Evolutionary conservation across 2,329 filamentous ascomycete species (phyloP).

Genomic region (Cladosporium colombiae): DNA sequence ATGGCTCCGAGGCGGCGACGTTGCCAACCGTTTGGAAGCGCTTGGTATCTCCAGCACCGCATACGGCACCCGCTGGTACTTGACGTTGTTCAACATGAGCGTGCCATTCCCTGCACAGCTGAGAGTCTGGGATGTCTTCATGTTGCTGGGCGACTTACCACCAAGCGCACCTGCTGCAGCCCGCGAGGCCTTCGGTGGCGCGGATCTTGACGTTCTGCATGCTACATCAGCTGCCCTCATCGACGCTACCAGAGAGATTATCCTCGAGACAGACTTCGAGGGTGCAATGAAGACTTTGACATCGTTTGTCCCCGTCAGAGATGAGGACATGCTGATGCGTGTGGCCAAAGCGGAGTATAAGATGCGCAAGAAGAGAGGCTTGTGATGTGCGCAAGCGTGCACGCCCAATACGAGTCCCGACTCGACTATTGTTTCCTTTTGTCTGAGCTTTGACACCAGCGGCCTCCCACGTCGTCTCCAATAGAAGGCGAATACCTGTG

Average conservation of each 20-base stretch:
- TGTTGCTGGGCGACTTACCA: slow-evolving; percentile 74
- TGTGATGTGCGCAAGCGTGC: background rate
- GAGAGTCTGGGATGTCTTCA: slow-evolving; percentile 96
- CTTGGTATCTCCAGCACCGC: slow-evolving; percentile 81
- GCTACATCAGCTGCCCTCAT: slow-evolving; percentile 87
- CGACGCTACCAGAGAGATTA: slow-evolving; percentile 82
- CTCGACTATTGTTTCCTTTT: slow-evolving; percentile 1
- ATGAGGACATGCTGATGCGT: slow-evolving; percentile 90
- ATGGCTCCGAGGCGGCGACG: slow-evolving; percentile 77
- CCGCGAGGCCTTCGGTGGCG: slow-evolving; percentile 48
- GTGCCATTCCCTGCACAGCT: slow-evolving; percentile 93
- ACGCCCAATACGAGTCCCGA: background rate
- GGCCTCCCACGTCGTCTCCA: background rate
- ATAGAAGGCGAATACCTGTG: background rate
- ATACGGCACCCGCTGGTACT: slow-evolving; percentile 97
- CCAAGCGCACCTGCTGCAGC: slow-evolving; percentile 35
- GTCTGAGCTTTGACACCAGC: background rate
- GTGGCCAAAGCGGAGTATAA: slow-evolving; percentile 88
- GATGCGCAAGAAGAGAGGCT: slow-evolving; percentile 54
- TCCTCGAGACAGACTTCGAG: slow-evolving; percentile 93
- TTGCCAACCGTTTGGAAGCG: slow-evolving; percentile 75
- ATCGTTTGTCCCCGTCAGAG: slow-evolving; percentile 88
- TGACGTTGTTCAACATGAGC: slow-evolving; percentile 95
- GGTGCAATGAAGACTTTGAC: slow-evolving; percentile 97
- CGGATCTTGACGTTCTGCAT: slow-evolving; percentile 83